Base-by-base conservation (phyloP, 345 rosid species). In the Anacardium occidentale region DNA sequence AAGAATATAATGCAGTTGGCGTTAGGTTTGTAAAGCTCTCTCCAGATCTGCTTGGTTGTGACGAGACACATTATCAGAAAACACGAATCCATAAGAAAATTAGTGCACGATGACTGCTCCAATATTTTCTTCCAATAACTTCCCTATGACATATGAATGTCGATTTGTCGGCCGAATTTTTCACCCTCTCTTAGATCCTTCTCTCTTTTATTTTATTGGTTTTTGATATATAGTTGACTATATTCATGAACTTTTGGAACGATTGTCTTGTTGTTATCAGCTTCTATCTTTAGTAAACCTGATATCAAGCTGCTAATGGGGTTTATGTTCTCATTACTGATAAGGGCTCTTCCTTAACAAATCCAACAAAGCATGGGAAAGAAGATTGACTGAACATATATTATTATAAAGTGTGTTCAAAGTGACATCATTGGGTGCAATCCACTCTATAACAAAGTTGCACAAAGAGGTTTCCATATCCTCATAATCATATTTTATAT, bases 31-130 rank as follows among this genome's bases (percentile, higher is more conserved):
- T 37, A 37, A 37, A 37, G 42, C 42, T 37, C 42, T 37, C 42
- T 37, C 42, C 7, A 7, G 42, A 37, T 37, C 42, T 76, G 75
- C 59, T 18, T 52, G 26, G 63, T 20, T 51, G 40, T 53, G 37
- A 24, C 24, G 53, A 61, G 64, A 77, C 80, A 76, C 4, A 13
- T 26, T 10, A 54, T 72, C 73, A 21, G 9, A 67, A 77, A 77
- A 72, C 80, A 72, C 44, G 69, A 13, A 52, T 14, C 4, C 57
- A 29, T 1, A 52, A 51, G 24, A 72, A 72, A 51, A 62, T 62
- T 24, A 34, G 57, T 72, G 22, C 22, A 56, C 18, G 9, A 54
- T 34, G 17, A 8, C 54, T 71, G 69, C 57, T 71, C 48, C 72
- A 26, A 24, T 34, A 21, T 58, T 51, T 60, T 50, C 62, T 62